A percentile compares a stretch with the other conserved stretches of the same genome.
These are phyloP conservation scores for Gaultheria prostrata DNA, from an alignment of 148 eudicot species.

Conservation along the genomic window DNA sequence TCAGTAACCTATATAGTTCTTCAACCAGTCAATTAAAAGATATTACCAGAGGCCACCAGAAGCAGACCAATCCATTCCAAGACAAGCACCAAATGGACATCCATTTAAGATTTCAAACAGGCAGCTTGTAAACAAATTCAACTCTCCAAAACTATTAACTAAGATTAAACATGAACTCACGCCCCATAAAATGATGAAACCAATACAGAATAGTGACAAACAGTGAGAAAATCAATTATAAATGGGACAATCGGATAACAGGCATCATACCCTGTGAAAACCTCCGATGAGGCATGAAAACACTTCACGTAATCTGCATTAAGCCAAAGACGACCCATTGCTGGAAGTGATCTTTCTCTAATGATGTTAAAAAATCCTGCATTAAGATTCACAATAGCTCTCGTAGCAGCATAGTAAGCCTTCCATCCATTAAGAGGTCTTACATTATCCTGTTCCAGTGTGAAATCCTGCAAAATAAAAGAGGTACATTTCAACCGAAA, in stretches of 20 bases:
- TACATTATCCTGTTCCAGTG: conserved; percentile 70
- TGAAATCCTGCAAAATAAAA: conserved; percentile 61
- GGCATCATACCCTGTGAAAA: conserved; percentile 63
- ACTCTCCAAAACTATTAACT: too few species aligned
- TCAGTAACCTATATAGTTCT: too few species aligned
- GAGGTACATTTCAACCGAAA: neutral
- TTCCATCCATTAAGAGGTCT: conserved; percentile 90
- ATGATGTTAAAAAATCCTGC: conserved; percentile 69
- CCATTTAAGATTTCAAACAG: too few species aligned
- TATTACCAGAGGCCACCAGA: too few species aligned
- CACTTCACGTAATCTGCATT: conserved; percentile 93
- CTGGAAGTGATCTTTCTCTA: conserved; percentile 70
- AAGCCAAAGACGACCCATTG: conserved; percentile 89
- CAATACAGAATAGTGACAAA: neutral
- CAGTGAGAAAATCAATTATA: neutral
- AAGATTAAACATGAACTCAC: too few species aligned
- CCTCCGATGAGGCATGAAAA: conserved; percentile 72
- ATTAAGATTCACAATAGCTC: conserved; percentile 77
- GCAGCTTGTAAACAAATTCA: too few species aligned
- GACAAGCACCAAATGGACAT: too few species aligned
- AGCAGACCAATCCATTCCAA: too few species aligned
- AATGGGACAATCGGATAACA: neutral
- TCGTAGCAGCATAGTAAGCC: conserved; percentile 96
- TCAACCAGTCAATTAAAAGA: too few species aligned
- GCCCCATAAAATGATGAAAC: neutral